A percentile compares a stretch with the other conserved stretches of the same genome.
These are phyloP conservation scores for Hypocrella siamensis DNA, from an alignment of 2,329 filamentous ascomycete species.

Conservation along the genomic window DNA sequence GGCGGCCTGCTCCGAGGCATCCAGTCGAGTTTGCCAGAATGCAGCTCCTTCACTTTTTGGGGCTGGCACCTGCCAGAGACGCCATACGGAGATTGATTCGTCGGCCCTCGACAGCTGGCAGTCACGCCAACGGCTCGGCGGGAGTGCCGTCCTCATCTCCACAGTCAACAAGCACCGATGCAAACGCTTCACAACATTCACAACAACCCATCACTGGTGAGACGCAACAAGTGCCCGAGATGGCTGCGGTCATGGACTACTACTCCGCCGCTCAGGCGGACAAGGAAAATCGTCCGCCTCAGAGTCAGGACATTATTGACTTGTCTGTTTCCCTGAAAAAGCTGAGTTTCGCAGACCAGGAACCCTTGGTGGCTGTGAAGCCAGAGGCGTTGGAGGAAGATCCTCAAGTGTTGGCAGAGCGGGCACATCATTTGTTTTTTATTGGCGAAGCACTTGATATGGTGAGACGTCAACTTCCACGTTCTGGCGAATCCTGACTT, in stretches of 20 bases:
- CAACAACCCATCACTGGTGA: constrained; percentile 1
- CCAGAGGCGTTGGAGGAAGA: constrained; percentile 5
- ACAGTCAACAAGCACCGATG: constrained; percentile 3
- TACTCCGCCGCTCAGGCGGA: constrained; percentile 3
- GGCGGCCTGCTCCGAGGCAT: too few species aligned
- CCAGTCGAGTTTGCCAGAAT: neutral
- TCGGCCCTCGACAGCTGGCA: constrained; percentile 10
- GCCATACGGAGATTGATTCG: constrained; percentile 16
- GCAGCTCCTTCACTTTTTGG: constrained; percentile 12
- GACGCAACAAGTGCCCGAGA: neutral
- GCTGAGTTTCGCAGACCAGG: constrained; percentile 7
- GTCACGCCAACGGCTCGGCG: constrained; percentile 2
- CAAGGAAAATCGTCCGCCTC: constrained; percentile 16
- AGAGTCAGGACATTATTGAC: neutral
- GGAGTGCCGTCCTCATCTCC: neutral
- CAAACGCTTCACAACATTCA: neutral
- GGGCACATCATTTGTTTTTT: constrained; percentile 33
- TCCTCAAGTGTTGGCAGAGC: constrained; percentile 15
- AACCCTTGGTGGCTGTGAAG: neutral
- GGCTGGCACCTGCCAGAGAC: constrained; percentile 15
- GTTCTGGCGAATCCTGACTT: neutral
- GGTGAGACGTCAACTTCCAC: constrained; percentile 32
- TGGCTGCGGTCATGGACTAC: constrained; percentile 5
- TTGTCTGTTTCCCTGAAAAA: constrained; percentile 7
- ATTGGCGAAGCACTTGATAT: constrained; percentile 79